Conservation (phyloP, 768 basidiomycete genomes). For the Psilocybe cubensis region DNA sequence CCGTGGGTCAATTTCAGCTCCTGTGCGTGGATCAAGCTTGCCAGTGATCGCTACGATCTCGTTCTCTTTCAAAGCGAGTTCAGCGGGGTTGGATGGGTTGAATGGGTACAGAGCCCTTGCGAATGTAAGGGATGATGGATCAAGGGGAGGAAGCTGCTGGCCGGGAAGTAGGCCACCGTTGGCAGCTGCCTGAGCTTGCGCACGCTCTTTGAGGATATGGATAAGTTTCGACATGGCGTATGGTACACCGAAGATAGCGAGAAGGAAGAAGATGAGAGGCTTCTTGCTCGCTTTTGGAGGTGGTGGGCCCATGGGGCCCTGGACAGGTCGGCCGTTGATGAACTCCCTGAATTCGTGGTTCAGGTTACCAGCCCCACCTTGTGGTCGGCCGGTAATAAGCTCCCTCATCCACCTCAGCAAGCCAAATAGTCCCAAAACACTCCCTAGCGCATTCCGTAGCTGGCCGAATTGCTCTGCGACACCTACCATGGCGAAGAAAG, state of each 20-base stretch:
- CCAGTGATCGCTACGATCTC: constrained; percentile 94
- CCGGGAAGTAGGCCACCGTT: constrained; percentile 42
- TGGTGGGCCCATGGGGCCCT: constrained; percentile 43
- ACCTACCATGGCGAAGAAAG: constrained; percentile 95
- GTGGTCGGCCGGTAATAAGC: constrained; percentile 47
- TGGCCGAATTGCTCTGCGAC: constrained; percentile 95
- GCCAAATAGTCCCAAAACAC: constrained; percentile 91
- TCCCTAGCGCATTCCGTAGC: constrained; percentile 89
- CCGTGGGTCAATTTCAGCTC: constrained; percentile 68
- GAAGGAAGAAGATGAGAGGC: constrained; percentile 90
- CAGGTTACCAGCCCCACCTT: constrained; percentile 35
- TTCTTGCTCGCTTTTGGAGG: constrained; percentile 78
- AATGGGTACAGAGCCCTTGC: constrained; percentile 84
- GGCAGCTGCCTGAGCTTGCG: constrained; percentile 47
- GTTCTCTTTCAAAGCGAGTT: constrained; percentile 82
- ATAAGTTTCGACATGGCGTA: constrained; percentile 93
- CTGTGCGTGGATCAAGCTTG: constrained; percentile 73
- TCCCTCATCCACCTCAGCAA: constrained; percentile 85
- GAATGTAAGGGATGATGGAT: constrained; percentile 83
- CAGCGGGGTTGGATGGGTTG: constrained; percentile 70
- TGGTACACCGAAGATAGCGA: constrained; percentile 91
- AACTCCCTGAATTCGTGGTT: constrained; percentile 77
- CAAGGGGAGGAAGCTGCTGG: constrained; percentile 59
- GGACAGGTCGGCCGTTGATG: constrained; percentile 64
- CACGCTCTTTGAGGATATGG: constrained; percentile 70